Conservation (phyloP, 2,329 filamentous ascomycete genomes). For the Claviceps sp. region DNA sequence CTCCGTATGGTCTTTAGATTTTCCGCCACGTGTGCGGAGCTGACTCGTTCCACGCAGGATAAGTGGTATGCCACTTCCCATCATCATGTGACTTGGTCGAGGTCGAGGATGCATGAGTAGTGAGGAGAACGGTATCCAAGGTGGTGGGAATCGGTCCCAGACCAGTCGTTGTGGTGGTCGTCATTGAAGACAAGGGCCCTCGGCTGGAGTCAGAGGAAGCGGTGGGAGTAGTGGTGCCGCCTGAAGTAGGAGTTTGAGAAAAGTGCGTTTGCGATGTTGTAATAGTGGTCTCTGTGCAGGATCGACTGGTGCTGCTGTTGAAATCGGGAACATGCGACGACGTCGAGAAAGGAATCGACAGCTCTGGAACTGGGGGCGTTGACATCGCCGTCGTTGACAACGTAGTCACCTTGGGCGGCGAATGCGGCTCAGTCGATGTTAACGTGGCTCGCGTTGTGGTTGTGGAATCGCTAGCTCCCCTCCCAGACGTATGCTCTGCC, state of each 20-base stretch:
- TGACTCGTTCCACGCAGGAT: slow-evolving; percentile 31
- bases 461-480: too few species aligned
- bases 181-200: background rate
- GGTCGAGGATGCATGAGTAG: slow-evolving; percentile 7
- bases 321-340: background rate
- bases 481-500: background rate
- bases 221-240: background rate
- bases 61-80: slow-evolving; percentile 32
- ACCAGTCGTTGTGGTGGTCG: background rate
- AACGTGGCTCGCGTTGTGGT: background rate
- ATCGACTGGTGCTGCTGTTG: background rate
- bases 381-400: background rate
- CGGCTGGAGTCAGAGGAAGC: background rate
- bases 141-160: background rate
- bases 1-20: background rate
- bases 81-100: slow-evolving; percentile 24
- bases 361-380: background rate
- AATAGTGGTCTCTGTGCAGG: background rate
- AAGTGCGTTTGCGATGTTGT: background rate
- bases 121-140: slow-evolving; percentile 1
- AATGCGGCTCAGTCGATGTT: background rate
- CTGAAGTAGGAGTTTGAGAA: background rate
- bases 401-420: background rate
- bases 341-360: background rate
- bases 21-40: slow-evolving; percentile 1